Percentiles rank a stretch among this genome's conserved stretches.
Evolutionary conservation across 371 early-diverging fungal genomes (phyloP).

Genomic region (Coemansia sp.): DNA sequence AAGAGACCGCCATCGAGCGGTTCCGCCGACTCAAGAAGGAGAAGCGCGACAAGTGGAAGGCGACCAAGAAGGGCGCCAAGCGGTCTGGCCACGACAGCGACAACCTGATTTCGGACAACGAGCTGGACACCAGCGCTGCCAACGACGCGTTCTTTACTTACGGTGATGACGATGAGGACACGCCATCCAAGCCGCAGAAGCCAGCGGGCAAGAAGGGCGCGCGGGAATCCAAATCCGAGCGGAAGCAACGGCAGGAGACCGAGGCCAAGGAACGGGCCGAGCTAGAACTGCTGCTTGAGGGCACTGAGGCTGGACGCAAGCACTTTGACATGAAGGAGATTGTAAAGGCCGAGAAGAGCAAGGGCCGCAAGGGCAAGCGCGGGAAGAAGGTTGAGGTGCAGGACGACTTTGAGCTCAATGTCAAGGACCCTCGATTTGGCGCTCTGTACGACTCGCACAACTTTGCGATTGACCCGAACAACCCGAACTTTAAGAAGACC

Average conservation of each 20-base stretch:
- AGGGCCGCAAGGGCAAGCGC: conserved; percentile 57
- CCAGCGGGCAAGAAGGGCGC: conserved; percentile 20
- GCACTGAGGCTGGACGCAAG: conserved; percentile 54
- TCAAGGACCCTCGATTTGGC: conserved; percentile 82
- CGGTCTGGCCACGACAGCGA: conserved; percentile 15
- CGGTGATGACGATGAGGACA: conserved; percentile 50
- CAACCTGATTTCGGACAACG: conserved; percentile 37
- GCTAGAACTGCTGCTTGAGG: conserved; percentile 79
- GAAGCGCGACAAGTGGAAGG: conserved; percentile 59
- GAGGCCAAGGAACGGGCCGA: conserved; percentile 63
- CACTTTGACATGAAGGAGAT: conserved; percentile 87
- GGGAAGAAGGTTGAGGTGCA: conserved; percentile 33
- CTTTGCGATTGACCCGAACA: conserved; percentile 95
- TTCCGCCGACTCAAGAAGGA: conserved; percentile 85
- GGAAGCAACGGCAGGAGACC: conserved; percentile 61
- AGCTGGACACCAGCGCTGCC: conserved; percentile 57
- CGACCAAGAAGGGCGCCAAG: conserved; percentile 47
- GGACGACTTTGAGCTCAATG: conserved; percentile 83
- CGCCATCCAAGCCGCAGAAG: background rate
- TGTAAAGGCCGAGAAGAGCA: conserved; percentile 78
- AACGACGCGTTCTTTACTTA: conserved; percentile 73
- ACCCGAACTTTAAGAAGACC: conserved; percentile 91
- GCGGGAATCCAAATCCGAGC: conserved; percentile 43
- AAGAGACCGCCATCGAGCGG: conserved; percentile 79
- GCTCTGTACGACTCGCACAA: conserved; percentile 79